Percentiles rank a stretch among this genome's conserved stretches.
These are phyloP conservation scores for Botrytis porri DNA, from an alignment of 2,329 filamentous ascomycete species.

Conservation along the genomic window DNA sequence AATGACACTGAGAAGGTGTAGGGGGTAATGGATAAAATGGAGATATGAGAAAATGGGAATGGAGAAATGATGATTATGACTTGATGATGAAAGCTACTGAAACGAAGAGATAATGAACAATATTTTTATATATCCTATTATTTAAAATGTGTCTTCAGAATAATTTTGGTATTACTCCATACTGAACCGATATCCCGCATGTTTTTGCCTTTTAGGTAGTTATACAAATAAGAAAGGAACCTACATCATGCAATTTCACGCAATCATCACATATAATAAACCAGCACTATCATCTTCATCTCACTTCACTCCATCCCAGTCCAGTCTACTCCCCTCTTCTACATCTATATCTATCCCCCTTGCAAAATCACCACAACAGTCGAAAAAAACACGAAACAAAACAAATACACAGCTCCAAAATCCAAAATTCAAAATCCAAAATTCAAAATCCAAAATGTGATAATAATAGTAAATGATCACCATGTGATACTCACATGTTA, in stretches of 20 bases:
- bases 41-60: neutral
- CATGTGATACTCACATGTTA: neutral
- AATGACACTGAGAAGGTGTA: no score
- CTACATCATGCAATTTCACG: neutral
- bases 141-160: rapidly evolving
- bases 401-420: neutral
- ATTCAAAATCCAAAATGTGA: neutral
- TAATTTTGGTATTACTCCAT: no score
- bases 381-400: neutral
- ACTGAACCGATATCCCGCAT: neutral
- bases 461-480: neutral
- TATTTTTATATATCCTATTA: neutral
- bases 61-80: neutral
- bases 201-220: no score
- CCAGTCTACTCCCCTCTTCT: no score
- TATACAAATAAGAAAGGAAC: neutral
- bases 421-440: no score
- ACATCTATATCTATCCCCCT: no score
- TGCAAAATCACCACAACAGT: neutral
- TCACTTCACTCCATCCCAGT: no score
- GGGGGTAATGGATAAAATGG: neutral
- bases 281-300: neutral
- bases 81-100: neutral
- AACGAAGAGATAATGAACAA: neutral
- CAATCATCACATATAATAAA: neutral